These are phyloP conservation scores for Phytopythium vexans DNA, from an alignment of 352 stramenopile genomes.

Conservation along the genomic window DNA sequence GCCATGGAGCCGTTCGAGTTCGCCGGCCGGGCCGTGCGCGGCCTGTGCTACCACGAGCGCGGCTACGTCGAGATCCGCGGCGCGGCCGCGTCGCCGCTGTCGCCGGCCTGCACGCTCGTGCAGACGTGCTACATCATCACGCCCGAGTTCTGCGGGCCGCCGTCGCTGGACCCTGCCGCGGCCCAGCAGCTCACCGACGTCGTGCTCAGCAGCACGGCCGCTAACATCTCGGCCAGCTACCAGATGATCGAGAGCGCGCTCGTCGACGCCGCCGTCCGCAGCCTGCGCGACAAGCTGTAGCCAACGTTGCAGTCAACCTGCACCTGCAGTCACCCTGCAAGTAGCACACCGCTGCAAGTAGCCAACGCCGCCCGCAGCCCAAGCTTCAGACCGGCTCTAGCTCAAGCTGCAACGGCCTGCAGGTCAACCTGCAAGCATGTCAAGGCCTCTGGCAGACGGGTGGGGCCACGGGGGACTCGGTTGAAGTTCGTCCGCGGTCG, in stretches of 20 bases:
- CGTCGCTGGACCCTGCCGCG: conserved; percentile 1
- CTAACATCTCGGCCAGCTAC: conserved; percentile 7
- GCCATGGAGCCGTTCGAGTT: background rate
- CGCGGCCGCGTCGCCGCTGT: background rate
- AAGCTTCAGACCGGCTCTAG: too few relatives aligned
- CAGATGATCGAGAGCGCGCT: conserved; percentile 11
- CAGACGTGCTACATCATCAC: conserved; percentile 10
- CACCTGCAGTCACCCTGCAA: too few relatives aligned
- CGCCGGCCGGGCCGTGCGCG: background rate
- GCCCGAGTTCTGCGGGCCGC: background rate
- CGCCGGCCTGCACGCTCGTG: background rate
- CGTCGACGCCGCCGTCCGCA: background rate
- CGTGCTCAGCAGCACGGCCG: conserved; percentile 1
- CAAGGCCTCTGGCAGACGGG: too few relatives aligned
- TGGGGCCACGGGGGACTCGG: too few relatives aligned
- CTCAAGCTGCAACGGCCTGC: too few relatives aligned
- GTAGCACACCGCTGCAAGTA: too few relatives aligned
- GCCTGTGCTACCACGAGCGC: background rate
- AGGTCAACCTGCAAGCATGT: too few relatives aligned
- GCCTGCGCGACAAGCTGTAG: background rate
- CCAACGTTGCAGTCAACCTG: background rate
- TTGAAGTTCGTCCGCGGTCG: too few relatives aligned
- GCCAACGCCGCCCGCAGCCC: too few relatives aligned
- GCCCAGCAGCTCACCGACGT: background rate
- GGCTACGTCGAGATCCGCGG: conserved; percentile 5